Conservation (phyloP, 2,329 filamentous ascomycete species). For the Talaromyces islandicus region DNA sequence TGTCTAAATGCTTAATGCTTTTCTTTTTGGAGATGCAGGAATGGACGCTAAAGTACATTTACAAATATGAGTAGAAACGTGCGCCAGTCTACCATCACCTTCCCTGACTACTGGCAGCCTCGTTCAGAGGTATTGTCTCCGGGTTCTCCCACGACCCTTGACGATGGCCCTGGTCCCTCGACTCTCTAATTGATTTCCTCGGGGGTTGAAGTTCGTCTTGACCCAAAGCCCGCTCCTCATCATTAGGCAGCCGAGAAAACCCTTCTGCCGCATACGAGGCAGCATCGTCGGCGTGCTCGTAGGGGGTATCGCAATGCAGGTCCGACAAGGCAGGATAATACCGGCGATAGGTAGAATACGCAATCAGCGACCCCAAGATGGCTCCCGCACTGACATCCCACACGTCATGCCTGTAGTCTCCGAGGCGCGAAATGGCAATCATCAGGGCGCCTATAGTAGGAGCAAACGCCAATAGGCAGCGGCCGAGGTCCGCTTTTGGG, state of each 20-base stretch:
- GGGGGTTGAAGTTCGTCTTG: neutral
- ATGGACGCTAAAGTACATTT: neutral
- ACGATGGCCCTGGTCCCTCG: neutral
- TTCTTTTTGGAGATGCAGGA: no score
- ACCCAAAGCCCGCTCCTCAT: constrained; percentile 25
- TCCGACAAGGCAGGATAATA: constrained; percentile 53
- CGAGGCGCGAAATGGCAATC: constrained; percentile 57
- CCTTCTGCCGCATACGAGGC: neutral
- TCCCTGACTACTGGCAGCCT: neutral
- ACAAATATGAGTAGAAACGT: neutral
- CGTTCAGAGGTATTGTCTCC: constrained; percentile 1
- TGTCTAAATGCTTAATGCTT: no score
- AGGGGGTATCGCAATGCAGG: constrained; percentile 48
- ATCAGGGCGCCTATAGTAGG: constrained; percentile 53
- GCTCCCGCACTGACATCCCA: constrained; percentile 56
- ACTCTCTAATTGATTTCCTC: neutral
- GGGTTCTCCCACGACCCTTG: neutral
- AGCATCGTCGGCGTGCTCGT: constrained; percentile 20
- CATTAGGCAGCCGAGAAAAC: constrained; percentile 23
- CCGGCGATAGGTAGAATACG: constrained; percentile 54
- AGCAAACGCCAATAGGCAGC: constrained; percentile 49
- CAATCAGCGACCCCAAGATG: constrained; percentile 48
- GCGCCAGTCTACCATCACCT: neutral
- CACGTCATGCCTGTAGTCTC: constrained; percentile 60
- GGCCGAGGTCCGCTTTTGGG: constrained; percentile 51